Conservation (phyloP, 2,329 filamentous ascomycete species). For the Colletotrichum lupini region DNA sequence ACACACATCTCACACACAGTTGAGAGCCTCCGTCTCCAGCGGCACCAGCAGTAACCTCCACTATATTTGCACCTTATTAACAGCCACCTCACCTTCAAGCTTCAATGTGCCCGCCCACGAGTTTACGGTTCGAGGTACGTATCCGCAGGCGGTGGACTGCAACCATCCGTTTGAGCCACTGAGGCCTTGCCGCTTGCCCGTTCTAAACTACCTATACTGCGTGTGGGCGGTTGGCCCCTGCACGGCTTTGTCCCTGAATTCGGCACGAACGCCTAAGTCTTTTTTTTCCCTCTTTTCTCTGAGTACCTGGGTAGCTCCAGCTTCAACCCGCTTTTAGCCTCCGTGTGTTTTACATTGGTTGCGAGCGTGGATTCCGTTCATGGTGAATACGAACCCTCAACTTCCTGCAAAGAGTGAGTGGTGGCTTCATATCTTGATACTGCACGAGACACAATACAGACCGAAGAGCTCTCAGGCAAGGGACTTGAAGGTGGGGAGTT, state of each 20-base stretch:
- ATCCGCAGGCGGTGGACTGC: slow-evolving; percentile 30
- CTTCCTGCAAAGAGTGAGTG: too few species aligned
- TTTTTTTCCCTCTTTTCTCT: neutral
- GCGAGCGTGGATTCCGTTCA: neutral
- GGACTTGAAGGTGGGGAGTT: neutral
- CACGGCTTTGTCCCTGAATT: slow-evolving; percentile 23
- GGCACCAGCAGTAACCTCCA: neutral
- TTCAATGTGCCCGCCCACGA: slow-evolving; percentile 1
- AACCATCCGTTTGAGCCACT: slow-evolving; percentile 22
- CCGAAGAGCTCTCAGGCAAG: neutral
- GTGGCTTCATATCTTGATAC: neutral
- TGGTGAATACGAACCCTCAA: neutral
- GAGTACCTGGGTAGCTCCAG: neutral
- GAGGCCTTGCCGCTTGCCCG: slow-evolving; percentile 17
- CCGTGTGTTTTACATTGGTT: neutral
- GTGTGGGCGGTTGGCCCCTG: slow-evolving; percentile 20
- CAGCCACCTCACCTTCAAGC: neutral
- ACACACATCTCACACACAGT: neutral
- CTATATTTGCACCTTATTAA: neutral
- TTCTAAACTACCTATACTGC: neutral
- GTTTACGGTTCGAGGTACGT: slow-evolving; percentile 31
- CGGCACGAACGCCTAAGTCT: slow-evolving; percentile 25
- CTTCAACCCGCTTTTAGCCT: neutral
- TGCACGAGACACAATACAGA: too few species aligned
- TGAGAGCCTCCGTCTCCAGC: neutral